Evolutionary conservation across 805 yeast species (phyloP).

Genomic region (Yarrowia sp.): DNA sequence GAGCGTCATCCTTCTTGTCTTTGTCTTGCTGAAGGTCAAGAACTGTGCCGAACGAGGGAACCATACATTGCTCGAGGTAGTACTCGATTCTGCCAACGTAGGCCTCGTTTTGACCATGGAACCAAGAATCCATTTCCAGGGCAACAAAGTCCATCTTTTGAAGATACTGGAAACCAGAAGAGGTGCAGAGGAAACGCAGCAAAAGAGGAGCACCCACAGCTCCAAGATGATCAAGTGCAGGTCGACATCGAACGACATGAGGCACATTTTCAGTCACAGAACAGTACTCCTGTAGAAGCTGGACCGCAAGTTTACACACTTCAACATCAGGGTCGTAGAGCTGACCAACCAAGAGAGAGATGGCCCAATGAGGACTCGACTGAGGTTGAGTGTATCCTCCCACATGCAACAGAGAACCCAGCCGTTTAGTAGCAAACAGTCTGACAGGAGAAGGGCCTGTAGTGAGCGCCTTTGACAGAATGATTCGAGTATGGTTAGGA

Average conservation of each 20-base stretch:
- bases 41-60: slow-evolving; percentile 5
- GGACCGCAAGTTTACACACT: slow-evolving; percentile 65
- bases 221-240: slow-evolving; percentile 62
- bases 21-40: slow-evolving; percentile 12
- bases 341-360: slow-evolving; percentile 66
- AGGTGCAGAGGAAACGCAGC: slow-evolving; percentile 66
- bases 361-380: slow-evolving; percentile 53
- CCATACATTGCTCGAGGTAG: slow-evolving; percentile 45
- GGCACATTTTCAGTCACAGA: slow-evolving; percentile 56
- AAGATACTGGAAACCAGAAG: slow-evolving; percentile 73
- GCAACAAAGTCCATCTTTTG: slow-evolving; percentile 66
- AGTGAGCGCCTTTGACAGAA: slow-evolving; percentile 69
- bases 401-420: slow-evolving; percentile 53
- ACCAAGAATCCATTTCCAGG: slow-evolving; percentile 73
- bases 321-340: slow-evolving; percentile 69
- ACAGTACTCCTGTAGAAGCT: slow-evolving; percentile 61
- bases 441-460: slow-evolving; percentile 62
- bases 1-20: slow-evolving; percentile 5
- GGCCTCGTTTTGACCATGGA: slow-evolving; percentile 51
- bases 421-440: slow-evolving; percentile 60
- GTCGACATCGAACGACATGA: slow-evolving; percentile 60
- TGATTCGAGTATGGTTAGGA: slow-evolving; percentile 70
- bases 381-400: slow-evolving; percentile 40
- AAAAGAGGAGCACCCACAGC: slow-evolving; percentile 64
- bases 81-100: slow-evolving; percentile 50